phyloP scores from a whole-genome alignment of 345 rosid genomes.

The Salix exigua region DNA sequence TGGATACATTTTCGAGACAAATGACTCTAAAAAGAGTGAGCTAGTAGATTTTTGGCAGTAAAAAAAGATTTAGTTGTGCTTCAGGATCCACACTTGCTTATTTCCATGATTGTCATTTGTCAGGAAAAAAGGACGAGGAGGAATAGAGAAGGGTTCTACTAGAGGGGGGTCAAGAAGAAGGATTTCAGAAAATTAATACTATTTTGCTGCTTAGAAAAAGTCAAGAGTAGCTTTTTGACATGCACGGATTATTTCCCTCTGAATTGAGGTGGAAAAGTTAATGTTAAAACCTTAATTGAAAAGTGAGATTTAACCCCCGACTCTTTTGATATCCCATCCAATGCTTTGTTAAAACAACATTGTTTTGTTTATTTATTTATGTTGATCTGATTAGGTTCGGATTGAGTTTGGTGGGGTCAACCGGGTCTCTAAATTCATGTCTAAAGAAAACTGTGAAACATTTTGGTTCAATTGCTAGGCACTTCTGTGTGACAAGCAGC shows the following conservation, averaged over 20 bases:
- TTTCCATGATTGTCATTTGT: background rate
- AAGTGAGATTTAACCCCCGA: background rate
- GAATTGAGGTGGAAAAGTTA: background rate
- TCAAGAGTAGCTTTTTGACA: background rate
- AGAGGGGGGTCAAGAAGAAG: background rate
- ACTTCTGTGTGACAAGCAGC: background rate
- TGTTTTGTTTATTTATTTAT: no score
- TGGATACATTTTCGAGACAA: constrained; percentile 49
- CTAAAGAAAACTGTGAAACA: no score
- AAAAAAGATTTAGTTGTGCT: background rate
- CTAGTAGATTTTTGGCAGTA: background rate
- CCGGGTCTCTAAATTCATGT: no score
- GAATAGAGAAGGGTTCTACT: background rate
- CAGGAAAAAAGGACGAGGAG: constrained; percentile 25
- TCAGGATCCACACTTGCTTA: background rate
- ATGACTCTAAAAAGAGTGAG: constrained; percentile 8
- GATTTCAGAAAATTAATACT: background rate
- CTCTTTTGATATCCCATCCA: background rate
- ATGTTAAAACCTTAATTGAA: background rate
- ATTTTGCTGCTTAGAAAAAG: background rate
- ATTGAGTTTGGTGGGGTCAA: no score
- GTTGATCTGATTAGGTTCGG: no score
- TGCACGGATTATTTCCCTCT: background rate
- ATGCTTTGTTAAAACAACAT: no score
- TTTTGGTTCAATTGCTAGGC: background rate